phyloP scores from a whole-genome alignment of 805 yeast genomes.

The Isabelozyma pseudorhagii region DNA sequence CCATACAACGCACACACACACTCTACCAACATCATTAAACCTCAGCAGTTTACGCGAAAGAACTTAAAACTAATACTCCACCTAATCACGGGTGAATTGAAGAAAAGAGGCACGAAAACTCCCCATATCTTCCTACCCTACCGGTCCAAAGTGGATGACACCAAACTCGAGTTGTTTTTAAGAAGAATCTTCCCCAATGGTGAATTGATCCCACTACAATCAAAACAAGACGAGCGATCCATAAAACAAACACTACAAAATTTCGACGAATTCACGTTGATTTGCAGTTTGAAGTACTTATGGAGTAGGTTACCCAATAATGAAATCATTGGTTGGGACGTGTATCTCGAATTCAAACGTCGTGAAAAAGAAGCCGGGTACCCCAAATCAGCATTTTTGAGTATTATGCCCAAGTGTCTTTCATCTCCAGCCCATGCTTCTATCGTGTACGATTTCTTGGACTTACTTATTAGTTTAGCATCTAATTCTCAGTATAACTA shows the following conservation, averaged over 20 bases:
- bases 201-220: slow-evolving; percentile 27
- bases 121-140: slow-evolving; percentile 78
- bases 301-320: slow-evolving; percentile 84
- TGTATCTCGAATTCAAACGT: slow-evolving; percentile 66
- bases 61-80: slow-evolving; percentile 68
- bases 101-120: slow-evolving; percentile 63
- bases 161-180: slow-evolving; percentile 55
- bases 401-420: slow-evolving; percentile 80
- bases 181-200: slow-evolving; percentile 60
- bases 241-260: slow-evolving; percentile 43
- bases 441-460: slow-evolving; percentile 83
- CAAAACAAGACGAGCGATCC: slow-evolving; percentile 26
- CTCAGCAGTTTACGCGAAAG: slow-evolving; percentile 54
- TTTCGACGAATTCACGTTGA: slow-evolving; percentile 64
- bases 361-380: slow-evolving; percentile 63
- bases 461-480: slow-evolving; percentile 70
- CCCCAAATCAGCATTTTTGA: slow-evolving; percentile 71
- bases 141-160: slow-evolving; percentile 65
- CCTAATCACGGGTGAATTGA: slow-evolving; percentile 67
- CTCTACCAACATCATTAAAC: slow-evolving; percentile 4
- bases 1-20: not conserved
- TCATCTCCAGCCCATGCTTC: slow-evolving; percentile 86
- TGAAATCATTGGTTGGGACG: slow-evolving; percentile 83
- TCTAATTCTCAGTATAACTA: slow-evolving; percentile 77
- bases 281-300: slow-evolving; percentile 72